Evolutionary conservation across 495 filamentous ascomycete species (phyloP), one percentile per base, ranked within the genome.

Genomic region (Talaromyces wortmannii): DNA sequence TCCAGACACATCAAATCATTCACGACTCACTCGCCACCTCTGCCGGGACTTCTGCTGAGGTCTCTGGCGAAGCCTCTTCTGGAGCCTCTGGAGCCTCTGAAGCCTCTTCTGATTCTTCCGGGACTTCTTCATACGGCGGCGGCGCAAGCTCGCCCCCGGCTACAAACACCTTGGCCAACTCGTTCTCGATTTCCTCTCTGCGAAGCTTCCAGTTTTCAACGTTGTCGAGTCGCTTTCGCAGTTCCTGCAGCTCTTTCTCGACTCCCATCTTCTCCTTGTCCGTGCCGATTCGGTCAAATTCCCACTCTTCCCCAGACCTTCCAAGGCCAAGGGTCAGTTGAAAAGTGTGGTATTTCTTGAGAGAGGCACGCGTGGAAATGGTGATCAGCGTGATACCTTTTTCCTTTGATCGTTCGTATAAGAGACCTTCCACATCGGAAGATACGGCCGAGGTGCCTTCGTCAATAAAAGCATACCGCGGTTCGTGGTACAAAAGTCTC

Each of bases 391-490:
- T 97, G 60, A 97, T 96, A 0, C 92, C 95, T 59, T 84, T 87
- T 59, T 89, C 87, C 71, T 97, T 99, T 55, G 87, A 90, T 40
- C 81, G 85, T 69, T 97, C 88, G 61, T 99, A 99, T 31, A 99
- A 68, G 50, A 97, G 63, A 8, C 95, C 95, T 66, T 99, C 95
- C 6, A 97, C 95, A 63, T 99, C 95, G 40, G 86, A 89, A 17
- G 83, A 89, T 2, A 99, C 95, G 7, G 95, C 95, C 40, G 86
- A 90, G 0, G 95, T 99, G 32, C 90, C 94, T 67, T 99, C 95
- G 56, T 99, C 95, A 45, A 97, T 83, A 59, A 99, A 86, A 3
- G 91, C 95, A 63, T 92, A 97, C 45, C 88, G 77, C 29, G 94
- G 94, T 70, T 97, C 91, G 63, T 97, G 95, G 67, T 99, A 97